Percentiles rank a stretch among this genome's conserved stretches.
phyloP scores from a whole-genome alignment of 306 rosid species.

The Parietaria judaica region DNA sequence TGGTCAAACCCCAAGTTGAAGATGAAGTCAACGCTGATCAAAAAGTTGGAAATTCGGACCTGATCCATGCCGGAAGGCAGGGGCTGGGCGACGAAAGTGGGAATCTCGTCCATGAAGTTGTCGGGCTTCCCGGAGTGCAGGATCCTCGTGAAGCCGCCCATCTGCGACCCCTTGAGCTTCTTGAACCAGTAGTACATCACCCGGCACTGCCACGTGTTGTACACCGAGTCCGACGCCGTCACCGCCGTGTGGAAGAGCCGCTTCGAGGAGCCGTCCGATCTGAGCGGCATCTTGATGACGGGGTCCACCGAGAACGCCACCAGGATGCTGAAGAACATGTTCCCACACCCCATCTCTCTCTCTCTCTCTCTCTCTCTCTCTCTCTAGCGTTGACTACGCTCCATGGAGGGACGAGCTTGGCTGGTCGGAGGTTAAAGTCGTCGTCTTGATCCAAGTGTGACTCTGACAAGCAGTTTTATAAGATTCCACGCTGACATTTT shows the following conservation, averaged over 20 bases:
- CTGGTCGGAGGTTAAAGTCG: no score
- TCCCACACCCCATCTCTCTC: conserved; percentile 79
- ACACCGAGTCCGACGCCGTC: conserved; percentile 83
- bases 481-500: no score
- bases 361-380: conserved; percentile 3
- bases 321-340: conserved; percentile 62
- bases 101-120: conserved; percentile 77
- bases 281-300: conserved; percentile 73
- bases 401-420: no score
- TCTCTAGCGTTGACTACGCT: background rate
- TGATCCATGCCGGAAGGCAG: conserved; percentile 90
- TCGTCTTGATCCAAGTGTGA: no score
- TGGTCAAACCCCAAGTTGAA: no score
- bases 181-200: conserved; percentile 92
- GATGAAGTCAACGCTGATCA: background rate
- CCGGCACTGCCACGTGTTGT: conserved; percentile 97
- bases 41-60: no score
- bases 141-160: conserved; percentile 96
- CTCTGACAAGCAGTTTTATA: no score
- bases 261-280: conserved; percentile 25
- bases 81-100: conserved; percentile 97
- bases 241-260: conserved; percentile 89
- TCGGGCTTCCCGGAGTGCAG: conserved; percentile 88
- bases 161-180: conserved; percentile 59
- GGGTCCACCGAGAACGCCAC: conserved; percentile 86